Evolutionary conservation across 306 rosid genomes (phyloP).

Genomic region (Mimosa pudica): DNA sequence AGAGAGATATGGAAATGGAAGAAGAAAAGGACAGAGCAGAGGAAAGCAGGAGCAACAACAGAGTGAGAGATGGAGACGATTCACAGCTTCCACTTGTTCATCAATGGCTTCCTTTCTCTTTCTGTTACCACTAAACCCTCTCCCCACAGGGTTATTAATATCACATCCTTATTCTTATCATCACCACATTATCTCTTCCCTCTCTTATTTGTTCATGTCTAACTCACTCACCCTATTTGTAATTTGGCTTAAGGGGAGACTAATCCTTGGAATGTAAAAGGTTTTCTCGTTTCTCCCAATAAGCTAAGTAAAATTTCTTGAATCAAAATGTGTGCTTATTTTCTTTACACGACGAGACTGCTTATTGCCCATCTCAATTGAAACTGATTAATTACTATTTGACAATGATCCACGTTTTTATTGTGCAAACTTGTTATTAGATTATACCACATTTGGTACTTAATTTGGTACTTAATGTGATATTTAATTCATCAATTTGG

Average conservation of each 20-base stretch:
- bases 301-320: too few species aligned
- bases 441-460: too few species aligned
- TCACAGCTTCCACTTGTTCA: background rate
- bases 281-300: too few species aligned
- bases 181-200: background rate
- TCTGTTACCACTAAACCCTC: background rate
- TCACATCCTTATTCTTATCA: background rate
- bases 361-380: background rate
- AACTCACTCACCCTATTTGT: too few species aligned
- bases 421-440: background rate
- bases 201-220: background rate
- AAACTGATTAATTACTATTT: background rate
- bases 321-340: too few species aligned
- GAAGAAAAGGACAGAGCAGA: background rate
- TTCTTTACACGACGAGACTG: too few species aligned
- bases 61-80: background rate
- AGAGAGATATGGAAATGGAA: background rate
- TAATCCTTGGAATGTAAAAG: too few species aligned
- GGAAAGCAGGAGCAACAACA: background rate
- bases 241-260: too few species aligned
- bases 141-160: background rate
- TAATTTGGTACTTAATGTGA: too few species aligned
- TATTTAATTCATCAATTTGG: too few species aligned
- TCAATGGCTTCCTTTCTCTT: constrained; percentile 5
- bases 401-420: background rate